A percentile compares a stretch with the other conserved stretches of the same genome.
phyloP scores from a whole-genome alignment of 1,139 yeast species.

The Candida tetrigidarum region DNA sequence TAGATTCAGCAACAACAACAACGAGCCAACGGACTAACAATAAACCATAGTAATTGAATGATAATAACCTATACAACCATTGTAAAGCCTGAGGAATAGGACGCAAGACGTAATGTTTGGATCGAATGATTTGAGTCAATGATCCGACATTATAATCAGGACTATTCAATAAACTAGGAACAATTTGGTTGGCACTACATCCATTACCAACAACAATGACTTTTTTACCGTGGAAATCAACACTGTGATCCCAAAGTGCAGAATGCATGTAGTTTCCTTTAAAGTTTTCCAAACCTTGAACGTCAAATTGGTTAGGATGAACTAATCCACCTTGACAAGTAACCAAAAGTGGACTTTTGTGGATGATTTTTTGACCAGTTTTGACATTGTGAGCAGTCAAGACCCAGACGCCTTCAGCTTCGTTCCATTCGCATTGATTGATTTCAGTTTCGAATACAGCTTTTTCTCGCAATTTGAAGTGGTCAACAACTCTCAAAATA shows the following conservation, averaged over 20 bases:
- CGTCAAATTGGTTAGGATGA: constrained; percentile 31
- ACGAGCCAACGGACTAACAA: constrained; percentile 32
- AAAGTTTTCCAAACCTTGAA: constrained; percentile 44
- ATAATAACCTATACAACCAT: constrained; percentile 17
- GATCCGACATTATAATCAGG: constrained; percentile 27
- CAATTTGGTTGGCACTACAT: constrained; percentile 48
- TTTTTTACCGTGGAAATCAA: constrained; percentile 36
- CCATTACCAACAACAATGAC: constrained; percentile 50
- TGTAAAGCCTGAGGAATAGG: constrained; percentile 30
- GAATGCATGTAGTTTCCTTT: constrained; percentile 53
- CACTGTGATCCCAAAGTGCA: constrained; percentile 49
- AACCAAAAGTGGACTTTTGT: constrained; percentile 34
- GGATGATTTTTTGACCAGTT: constrained; percentile 34
- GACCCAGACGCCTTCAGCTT: constrained; percentile 40
- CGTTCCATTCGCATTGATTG: constrained; percentile 33
- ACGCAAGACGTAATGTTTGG: constrained; percentile 46
- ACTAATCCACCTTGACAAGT: constrained; percentile 46
- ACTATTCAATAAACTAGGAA: constrained; percentile 37
- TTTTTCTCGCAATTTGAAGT: constrained; percentile 34
- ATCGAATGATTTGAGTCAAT: constrained; percentile 39
- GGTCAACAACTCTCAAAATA: constrained; percentile 41
- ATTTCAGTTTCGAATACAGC: constrained; percentile 36
- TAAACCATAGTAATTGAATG: constrained; percentile 32
- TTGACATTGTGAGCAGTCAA: constrained; percentile 34
- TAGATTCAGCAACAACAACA: constrained; percentile 33